phyloP scores from a whole-genome alignment of 2,329 filamentous ascomycete species.

The Fusarium sambucinum region DNA sequence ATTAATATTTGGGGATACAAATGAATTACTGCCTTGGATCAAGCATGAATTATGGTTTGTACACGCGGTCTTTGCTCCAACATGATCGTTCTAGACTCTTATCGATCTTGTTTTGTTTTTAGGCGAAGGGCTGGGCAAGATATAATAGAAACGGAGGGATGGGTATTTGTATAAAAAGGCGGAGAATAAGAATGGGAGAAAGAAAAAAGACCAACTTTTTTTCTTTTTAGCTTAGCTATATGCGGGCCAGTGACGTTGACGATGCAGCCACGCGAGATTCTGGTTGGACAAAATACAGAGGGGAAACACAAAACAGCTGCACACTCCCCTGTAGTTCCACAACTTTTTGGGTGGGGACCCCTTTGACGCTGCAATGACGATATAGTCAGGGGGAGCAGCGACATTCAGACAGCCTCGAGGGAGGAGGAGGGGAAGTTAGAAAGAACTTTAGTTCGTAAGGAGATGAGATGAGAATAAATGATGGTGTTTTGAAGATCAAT shows the following conservation, averaged over 20 bases:
- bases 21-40: not conserved
- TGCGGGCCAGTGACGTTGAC: conserved; percentile 46
- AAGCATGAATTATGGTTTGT: not conserved
- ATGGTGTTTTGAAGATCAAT: conserved; percentile 18
- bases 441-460: conserved; percentile 5
- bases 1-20: not conserved
- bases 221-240: not conserved
- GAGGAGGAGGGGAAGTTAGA: not conserved
- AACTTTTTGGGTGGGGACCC: conserved; percentile 48
- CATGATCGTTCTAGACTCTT: conserved; percentile 30
- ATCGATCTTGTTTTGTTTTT: not conserved
- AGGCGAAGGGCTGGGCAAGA: conserved; percentile 11
- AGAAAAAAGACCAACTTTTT: conserved; percentile 2
- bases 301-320: conserved; percentile 12
- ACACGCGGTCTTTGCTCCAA: not conserved
- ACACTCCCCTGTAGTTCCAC: conserved; percentile 21
- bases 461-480: conserved; percentile 10
- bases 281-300: conserved; percentile 35
- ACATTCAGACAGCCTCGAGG: conserved; percentile 12
- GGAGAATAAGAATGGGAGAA: conserved; percentile 19
- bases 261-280: conserved; percentile 35
- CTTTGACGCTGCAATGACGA: conserved; percentile 46
- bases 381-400: conserved; percentile 33
- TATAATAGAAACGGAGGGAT: not conserved
- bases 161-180: conserved; percentile 21